Evolutionary conservation across 2,329 filamentous ascomycete genomes (phyloP).

Genomic region (Alternaria brassicae): DNA sequence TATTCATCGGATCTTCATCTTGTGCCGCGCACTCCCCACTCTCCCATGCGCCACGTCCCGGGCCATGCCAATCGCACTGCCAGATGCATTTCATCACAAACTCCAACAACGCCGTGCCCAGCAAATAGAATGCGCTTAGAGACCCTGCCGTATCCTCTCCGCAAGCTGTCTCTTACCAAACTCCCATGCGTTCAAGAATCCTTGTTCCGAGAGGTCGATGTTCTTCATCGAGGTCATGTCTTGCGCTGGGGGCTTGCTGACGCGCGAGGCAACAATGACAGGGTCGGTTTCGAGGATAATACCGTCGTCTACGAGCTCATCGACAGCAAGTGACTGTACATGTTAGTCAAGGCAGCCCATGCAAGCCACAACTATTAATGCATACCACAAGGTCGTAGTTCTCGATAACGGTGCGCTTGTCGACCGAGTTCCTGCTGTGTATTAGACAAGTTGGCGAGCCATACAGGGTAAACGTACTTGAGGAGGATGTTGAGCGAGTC

Average conservation of each 20-base stretch:
- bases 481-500: slow-evolving; percentile 90
- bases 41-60: slow-evolving; percentile 14
- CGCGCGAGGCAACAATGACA: slow-evolving; percentile 88
- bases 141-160: slow-evolving; percentile 85
- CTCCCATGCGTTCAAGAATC: slow-evolving; percentile 90
- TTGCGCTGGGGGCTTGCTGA: slow-evolving; percentile 88
- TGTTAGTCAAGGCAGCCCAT: slow-evolving; percentile 65
- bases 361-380: not conserved
- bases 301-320: slow-evolving; percentile 73
- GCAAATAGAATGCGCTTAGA: slow-evolving; percentile 29
- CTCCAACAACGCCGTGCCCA: slow-evolving; percentile 44
- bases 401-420: slow-evolving; percentile 97
- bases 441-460: slow-evolving; percentile 10
- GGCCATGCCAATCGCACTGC: slow-evolving; percentile 27
- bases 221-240: slow-evolving; percentile 88
- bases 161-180: slow-evolving; percentile 91
- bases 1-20: slow-evolving; percentile 8
- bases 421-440: slow-evolving; percentile 78
- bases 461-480: slow-evolving; percentile 68
- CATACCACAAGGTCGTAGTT: slow-evolving; percentile 88
- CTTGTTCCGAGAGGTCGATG: slow-evolving; percentile 95
- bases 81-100: slow-evolving; percentile 20
- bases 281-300: slow-evolving; percentile 98
- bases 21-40: slow-evolving; percentile 16
- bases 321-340: slow-evolving; percentile 86